phyloP scores from a whole-genome alignment of 2,329 filamentous ascomycete species.

The Aureobasidium namibiae region DNA sequence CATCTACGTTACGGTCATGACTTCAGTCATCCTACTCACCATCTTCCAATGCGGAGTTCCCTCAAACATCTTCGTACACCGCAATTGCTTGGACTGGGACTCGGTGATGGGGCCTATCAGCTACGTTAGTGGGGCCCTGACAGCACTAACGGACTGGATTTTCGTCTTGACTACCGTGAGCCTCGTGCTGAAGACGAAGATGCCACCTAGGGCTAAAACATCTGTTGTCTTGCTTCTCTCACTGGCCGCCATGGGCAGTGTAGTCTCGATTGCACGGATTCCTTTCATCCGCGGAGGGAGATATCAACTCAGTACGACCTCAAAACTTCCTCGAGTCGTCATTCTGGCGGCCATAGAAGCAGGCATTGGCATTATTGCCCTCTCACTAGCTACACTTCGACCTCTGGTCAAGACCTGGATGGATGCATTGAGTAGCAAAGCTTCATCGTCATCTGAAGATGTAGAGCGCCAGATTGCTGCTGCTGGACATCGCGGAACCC shows the following conservation, averaged over 20 bases:
- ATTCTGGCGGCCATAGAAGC: slow-evolving; percentile 26
- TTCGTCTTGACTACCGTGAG: slow-evolving; percentile 33
- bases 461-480: background rate
- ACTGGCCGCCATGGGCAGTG: slow-evolving; percentile 26
- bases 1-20: slow-evolving; percentile 14
- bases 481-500: background rate
- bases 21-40: slow-evolving; percentile 18
- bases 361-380: slow-evolving; percentile 23
- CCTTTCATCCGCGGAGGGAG: slow-evolving; percentile 17
- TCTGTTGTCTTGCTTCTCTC: slow-evolving; percentile 34
- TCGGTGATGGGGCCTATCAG: slow-evolving; percentile 16
- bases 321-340: slow-evolving; percentile 20
- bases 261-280: slow-evolving; percentile 22
- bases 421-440: slow-evolving; percentile 1
- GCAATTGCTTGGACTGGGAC: slow-evolving; percentile 12
- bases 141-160: slow-evolving; percentile 29
- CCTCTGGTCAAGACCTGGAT: slow-evolving; percentile 16
- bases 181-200: slow-evolving; percentile 32
- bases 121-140: slow-evolving; percentile 25
- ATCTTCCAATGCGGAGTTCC: slow-evolving; percentile 17
- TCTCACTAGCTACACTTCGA: slow-evolving; percentile 13
- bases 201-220: slow-evolving; percentile 35
- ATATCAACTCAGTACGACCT: slow-evolving; percentile 19
- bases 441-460: background rate
- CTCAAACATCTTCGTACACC: slow-evolving; percentile 4